These are phyloP conservation scores for Entomortierella chlamydospora DNA, from an alignment of 192 early-diverging fungal genomes.

Conservation along the genomic window DNA sequence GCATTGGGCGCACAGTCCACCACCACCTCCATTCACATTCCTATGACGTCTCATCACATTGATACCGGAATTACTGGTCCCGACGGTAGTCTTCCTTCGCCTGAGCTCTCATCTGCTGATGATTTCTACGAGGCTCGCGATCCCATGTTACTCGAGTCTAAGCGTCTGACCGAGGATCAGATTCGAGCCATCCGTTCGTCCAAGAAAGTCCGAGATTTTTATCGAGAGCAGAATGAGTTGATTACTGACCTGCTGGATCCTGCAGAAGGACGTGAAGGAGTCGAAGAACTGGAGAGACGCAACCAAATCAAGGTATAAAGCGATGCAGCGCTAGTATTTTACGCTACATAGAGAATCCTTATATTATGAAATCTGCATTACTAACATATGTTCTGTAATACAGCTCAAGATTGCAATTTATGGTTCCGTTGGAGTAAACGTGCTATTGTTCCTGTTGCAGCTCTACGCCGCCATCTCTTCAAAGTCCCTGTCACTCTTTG, in stretches of 20 bases:
- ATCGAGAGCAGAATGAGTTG: constrained; percentile 84
- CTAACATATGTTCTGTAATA: neutral
- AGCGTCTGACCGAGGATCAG: constrained; percentile 63
- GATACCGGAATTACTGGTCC: neutral
- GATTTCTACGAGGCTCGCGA: constrained; percentile 53
- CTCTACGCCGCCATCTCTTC: constrained; percentile 79
- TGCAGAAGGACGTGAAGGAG: constrained; percentile 49
- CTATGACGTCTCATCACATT: constrained; percentile 11
- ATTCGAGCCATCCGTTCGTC: constrained; percentile 54
- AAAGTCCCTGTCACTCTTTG: constrained; percentile 80
- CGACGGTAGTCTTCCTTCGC: constrained; percentile 24
- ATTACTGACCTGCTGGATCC: constrained; percentile 80
- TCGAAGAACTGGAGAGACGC: constrained; percentile 48
- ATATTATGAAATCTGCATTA: neutral
- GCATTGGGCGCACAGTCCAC: neutral
- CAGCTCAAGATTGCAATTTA: constrained; percentile 75
- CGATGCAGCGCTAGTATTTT: too few relatives aligned
- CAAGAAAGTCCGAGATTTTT: constrained; percentile 73
- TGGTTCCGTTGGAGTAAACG: constrained; percentile 75
- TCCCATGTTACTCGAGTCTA: constrained; percentile 54
- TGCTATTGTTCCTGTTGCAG: constrained; percentile 74
- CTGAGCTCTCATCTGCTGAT: constrained; percentile 16
- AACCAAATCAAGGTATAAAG: constrained; percentile 53
- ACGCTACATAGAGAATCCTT: too few relatives aligned
- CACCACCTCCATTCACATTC: constrained; percentile 12